Evolutionary conservation across 306 rosid species (phyloP).

Genomic region (Canavalia gladiata): DNA sequence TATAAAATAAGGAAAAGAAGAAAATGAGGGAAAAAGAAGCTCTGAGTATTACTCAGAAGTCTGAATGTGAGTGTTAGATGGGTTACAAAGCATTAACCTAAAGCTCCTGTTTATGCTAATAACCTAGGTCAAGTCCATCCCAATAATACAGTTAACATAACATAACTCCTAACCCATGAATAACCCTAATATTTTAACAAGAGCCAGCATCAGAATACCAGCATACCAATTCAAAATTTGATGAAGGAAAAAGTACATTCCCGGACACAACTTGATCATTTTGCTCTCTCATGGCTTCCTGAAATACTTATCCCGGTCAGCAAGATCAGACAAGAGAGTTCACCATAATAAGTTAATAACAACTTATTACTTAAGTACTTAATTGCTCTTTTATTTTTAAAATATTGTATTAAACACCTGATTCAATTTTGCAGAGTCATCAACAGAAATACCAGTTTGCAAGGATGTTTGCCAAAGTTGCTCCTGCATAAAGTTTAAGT

Average conservation of each 20-base stretch:
- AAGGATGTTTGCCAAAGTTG: constrained; percentile 51
- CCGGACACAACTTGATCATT: constrained; percentile 50
- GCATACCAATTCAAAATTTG: constrained; percentile 57
- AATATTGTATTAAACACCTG: constrained; percentile 49
- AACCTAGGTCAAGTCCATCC: constrained; percentile 16
- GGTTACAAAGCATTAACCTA: constrained; percentile 7
- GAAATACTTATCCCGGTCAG: constrained; percentile 41
- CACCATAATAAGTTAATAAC: constrained; percentile 10
- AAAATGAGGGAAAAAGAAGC: neutral
- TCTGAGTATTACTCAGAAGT: neutral
- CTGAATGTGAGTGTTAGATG: neutral
- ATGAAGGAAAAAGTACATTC: constrained; percentile 44
- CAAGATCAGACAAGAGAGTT: constrained; percentile 43
- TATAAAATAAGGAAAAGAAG: neutral
- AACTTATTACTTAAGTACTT: constrained; percentile 6
- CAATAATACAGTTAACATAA: constrained; percentile 10
- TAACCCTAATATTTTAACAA: constrained; percentile 28
- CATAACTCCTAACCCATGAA: constrained; percentile 12
- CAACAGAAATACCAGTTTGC: constrained; percentile 46
- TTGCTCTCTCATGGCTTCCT: constrained; percentile 52
- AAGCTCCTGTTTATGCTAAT: constrained; percentile 9
- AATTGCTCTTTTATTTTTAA: constrained; percentile 32
- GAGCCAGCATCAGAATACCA: constrained; percentile 38
- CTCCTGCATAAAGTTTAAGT: constrained; percentile 50
- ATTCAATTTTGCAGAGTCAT: constrained; percentile 47